phyloP scores from a whole-genome alignment of 805 yeast genomes.

The Metschnikowia colocasiae region DNA sequence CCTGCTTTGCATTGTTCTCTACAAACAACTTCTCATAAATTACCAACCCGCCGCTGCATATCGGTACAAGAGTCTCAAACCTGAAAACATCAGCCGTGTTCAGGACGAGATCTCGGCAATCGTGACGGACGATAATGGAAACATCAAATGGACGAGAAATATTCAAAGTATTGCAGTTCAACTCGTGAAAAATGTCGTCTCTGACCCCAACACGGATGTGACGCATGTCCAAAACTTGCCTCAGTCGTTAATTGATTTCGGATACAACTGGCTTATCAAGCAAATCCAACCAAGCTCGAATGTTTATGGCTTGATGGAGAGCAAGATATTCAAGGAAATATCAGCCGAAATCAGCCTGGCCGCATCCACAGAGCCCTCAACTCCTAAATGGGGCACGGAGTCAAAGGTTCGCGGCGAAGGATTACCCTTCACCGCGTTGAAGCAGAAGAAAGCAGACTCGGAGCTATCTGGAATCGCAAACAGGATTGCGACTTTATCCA shows the following conservation, averaged over 20 bases:
- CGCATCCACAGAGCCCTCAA: not conserved
- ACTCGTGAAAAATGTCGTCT: conserved; percentile 42
- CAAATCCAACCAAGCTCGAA: conserved; percentile 82
- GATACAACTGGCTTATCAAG: conserved; percentile 74
- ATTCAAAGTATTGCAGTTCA: conserved; percentile 69
- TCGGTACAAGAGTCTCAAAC: conserved; percentile 19
- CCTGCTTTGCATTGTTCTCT: conserved; percentile 67
- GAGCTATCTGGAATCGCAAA: conserved; percentile 58
- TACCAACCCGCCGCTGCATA: conserved; percentile 28
- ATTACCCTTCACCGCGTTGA: conserved; percentile 6
- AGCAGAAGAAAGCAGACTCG: conserved; percentile 20
- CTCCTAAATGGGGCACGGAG: conserved; percentile 5
- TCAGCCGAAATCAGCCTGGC: not conserved
- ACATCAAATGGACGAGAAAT: conserved; percentile 87
- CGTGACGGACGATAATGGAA: conserved; percentile 81
- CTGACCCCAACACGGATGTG: conserved; percentile 14
- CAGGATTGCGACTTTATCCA: conserved; percentile 61
- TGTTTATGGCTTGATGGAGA: conserved; percentile 73
- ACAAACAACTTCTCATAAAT: conserved; percentile 57
- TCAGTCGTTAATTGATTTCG: conserved; percentile 50
- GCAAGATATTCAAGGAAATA: conserved; percentile 50
- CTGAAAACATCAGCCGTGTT: conserved; percentile 42
- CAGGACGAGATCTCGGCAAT: conserved; percentile 74
- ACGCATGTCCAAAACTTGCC: conserved; percentile 24
- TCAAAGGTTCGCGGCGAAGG: conserved; percentile 6